Evolutionary conservation across 495 filamentous ascomycete genomes (phyloP).

Genomic region (Neohortaea acidophila): DNA sequence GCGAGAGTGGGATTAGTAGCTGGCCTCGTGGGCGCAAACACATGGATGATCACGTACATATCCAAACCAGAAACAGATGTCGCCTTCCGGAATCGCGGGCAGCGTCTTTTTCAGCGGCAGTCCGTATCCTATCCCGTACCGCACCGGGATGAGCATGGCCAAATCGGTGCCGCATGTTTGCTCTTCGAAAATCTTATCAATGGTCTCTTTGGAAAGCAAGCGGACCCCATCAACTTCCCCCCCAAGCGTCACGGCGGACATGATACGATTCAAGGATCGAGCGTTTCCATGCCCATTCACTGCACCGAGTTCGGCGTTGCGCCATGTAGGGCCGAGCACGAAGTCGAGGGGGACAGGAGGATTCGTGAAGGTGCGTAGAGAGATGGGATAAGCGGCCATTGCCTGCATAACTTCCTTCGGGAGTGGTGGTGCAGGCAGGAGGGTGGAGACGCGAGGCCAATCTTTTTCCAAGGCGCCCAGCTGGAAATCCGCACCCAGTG

Average conservation of each 20-base stretch:
- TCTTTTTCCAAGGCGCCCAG: constrained; percentile 26
- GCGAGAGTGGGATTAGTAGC: neutral
- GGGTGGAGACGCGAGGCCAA: constrained; percentile 23
- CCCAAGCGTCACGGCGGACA: constrained; percentile 23
- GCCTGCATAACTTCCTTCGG: too few relatives aligned
- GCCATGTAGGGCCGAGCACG: neutral
- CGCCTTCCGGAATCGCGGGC: constrained; percentile 19
- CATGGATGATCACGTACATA: constrained; percentile 14
- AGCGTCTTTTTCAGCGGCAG: constrained; percentile 18
- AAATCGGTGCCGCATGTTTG: constrained; percentile 26
- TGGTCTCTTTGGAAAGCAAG: constrained; percentile 23
- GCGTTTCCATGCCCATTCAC: constrained; percentile 28
- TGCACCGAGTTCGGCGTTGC: constrained; percentile 19
- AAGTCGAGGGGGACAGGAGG: neutral
- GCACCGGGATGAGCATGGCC: constrained; percentile 19
- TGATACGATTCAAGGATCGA: constrained; percentile 22
- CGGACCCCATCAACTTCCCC: constrained; percentile 25
- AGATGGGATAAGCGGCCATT: neutral
- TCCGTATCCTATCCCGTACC: constrained; percentile 29
- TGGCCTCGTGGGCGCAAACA: neutral
- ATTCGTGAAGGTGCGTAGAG: neutral
- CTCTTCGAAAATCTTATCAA: constrained; percentile 29
- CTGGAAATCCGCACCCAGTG: constrained; percentile 30
- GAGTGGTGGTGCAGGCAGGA: constrained; percentile 15
- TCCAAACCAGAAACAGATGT: constrained; percentile 31